Percentiles rank a stretch among this genome's conserved stretches.
Evolutionary conservation across 2,329 filamentous ascomycete species (phyloP).

Genomic region (Erysiphe pulchra): DNA sequence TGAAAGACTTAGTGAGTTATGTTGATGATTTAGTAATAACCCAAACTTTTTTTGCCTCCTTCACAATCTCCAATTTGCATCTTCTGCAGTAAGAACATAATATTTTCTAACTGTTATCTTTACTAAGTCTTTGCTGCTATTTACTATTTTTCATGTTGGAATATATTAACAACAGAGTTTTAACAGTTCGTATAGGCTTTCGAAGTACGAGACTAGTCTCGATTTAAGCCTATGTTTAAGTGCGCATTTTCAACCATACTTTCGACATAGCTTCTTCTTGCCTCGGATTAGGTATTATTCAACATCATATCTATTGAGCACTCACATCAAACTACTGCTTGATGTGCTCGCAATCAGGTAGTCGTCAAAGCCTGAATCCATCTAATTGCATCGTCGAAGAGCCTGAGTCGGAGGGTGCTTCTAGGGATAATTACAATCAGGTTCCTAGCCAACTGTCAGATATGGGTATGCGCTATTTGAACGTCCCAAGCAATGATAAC

Average conservation of each 20-base stretch:
- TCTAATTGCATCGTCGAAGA: constrained; percentile 12
- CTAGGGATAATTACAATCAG: constrained; percentile 12
- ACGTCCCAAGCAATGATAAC: constrained; percentile 13
- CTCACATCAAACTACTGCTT: constrained; percentile 10
- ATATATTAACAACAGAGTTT: neutral
- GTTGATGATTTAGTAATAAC: too few relatives aligned
- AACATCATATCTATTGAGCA: constrained; percentile 2
- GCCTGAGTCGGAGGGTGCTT: constrained; percentile 14
- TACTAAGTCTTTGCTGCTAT: neutral
- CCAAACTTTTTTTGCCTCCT: too few relatives aligned
- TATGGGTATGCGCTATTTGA: constrained; percentile 15
- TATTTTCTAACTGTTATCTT: too few relatives aligned
- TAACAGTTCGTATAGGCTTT: neutral
- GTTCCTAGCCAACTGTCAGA: constrained; percentile 9
- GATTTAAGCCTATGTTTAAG: neutral
- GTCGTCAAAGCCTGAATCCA: constrained; percentile 13
- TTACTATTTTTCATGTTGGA: neutral
- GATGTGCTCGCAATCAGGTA: constrained; percentile 15
- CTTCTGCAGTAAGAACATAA: too few relatives aligned
- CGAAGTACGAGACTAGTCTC: neutral
- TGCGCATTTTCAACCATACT: neutral
- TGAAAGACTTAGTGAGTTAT: too few relatives aligned
- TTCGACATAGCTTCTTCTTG: neutral
- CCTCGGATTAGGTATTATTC: constrained; percentile 1
- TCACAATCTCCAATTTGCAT: too few relatives aligned